Evolutionary conservation across 176 grass and related monocot species (phyloP).

Genomic region (Rhynchospora tenuis): DNA sequence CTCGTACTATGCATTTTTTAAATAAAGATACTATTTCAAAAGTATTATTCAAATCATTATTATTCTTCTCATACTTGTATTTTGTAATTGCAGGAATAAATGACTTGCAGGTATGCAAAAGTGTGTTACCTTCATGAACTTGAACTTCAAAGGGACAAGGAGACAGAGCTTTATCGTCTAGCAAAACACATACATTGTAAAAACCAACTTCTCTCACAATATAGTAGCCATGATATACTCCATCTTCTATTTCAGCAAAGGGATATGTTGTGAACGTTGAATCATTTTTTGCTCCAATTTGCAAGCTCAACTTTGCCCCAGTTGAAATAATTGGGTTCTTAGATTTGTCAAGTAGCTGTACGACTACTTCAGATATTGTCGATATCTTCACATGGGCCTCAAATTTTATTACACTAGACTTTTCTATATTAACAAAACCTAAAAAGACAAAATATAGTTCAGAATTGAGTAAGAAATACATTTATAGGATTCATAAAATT

Average conservation of each 20-base stretch:
- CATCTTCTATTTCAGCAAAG: constrained; percentile 49
- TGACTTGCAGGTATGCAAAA: neutral
- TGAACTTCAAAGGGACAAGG: constrained; percentile 58
- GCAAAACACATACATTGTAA: constrained; percentile 50
- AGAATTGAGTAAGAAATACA: neutral
- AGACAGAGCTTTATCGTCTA: constrained; percentile 40
- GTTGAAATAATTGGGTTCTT: constrained; percentile 44
- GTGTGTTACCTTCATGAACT: constrained; percentile 41
- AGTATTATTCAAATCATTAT: neutral
- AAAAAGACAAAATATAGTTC: constrained; percentile 4
- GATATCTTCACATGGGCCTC: constrained; percentile 25
- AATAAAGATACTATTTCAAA: neutral
- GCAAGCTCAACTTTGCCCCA: constrained; percentile 43
- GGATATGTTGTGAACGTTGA: constrained; percentile 14
- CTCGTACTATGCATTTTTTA: neutral
- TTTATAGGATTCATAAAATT: neutral
- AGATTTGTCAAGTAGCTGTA: constrained; percentile 51
- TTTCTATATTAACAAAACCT: constrained; percentile 33
- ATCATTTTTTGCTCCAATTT: constrained; percentile 27
- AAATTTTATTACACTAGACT: constrained; percentile 37
- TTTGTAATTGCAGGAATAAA: neutral
- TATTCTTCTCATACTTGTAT: neutral
- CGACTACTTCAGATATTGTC: constrained; percentile 44
- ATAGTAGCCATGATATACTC: constrained; percentile 51
- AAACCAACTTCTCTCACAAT: constrained; percentile 36